Evolutionary conservation across 176 grass and related monocot species (phyloP), one percentile per base, ranked within the genome.

Genomic region (Oryza officinalis): DNA sequence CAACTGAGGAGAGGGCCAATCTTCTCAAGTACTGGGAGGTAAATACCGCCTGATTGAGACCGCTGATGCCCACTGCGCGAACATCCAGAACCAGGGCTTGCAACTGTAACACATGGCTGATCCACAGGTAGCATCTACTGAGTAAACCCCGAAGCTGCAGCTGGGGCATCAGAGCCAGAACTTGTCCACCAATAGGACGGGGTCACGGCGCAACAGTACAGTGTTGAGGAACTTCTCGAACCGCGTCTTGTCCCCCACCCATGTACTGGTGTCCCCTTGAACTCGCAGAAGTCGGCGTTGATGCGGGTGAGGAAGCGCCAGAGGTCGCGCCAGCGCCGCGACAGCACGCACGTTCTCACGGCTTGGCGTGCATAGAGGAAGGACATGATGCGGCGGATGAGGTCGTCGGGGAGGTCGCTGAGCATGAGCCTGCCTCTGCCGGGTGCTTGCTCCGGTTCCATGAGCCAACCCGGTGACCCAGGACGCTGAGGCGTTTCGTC

Each of bases 161-260:
- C 45, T 18, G 38, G 0, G 2, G 76, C 35, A 45, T 6, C 0
- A 0, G 23, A 80, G 78, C 2, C 20, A 25, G 79, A 87, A 82
- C 72, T 63, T 28, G 6, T 88, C 57, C 31, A 64, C 9, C 18
- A 88, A 10, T 18, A 1, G 2, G 1, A 40, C 14, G 2, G 38
- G n/a, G 50, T 64, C 22, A 12, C 67, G 80, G 12, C 77, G 74
- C 74, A 83, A 31, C 73, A 83, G 31, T 4, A 88, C 52, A 15
- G 3, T 12, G 54, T 14, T 78, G 23, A 78, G 15, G 9, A 83
- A 88, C 41, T 1, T 50, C 74, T 78, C 76, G 72, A 87, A 87
- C 37, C 63, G 2, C n/a, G 1, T 30, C 10, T 37, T 18, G 6
- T 5, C 0, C 40, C 17, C 30, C 12, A 2, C 0, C 0, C 2